Conservation (phyloP, 345 rosid species). For the Mallotus nudiflorus region DNA sequence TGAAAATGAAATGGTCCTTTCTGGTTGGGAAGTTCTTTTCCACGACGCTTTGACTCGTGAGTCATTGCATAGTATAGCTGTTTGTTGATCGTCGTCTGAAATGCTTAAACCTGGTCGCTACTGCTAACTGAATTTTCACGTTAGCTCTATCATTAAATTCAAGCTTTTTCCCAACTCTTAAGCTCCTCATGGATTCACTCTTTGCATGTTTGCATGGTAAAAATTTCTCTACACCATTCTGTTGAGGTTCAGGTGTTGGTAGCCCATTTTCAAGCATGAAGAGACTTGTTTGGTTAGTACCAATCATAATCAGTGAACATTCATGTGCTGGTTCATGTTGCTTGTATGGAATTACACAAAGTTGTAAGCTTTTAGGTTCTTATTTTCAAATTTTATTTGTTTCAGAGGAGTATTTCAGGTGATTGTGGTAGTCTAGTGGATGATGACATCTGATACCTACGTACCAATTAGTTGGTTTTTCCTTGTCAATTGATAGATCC, state of each 20-base stretch:
- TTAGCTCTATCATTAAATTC: background rate
- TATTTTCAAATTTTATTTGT: no score
- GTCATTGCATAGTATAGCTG: background rate
- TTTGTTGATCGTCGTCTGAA: background rate
- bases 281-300: background rate
- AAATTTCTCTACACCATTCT: background rate
- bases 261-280: background rate
- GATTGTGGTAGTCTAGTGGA: no score
- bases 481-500: background rate
- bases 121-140: slow-evolving; percentile 1
- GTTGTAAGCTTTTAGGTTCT: background rate
- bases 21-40: background rate
- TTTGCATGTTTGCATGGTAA: background rate
- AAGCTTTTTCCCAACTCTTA: background rate
- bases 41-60: background rate
- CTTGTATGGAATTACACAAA: background rate
- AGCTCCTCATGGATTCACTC: background rate
- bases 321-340: background rate
- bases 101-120: background rate
- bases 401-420: no score
- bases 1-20: background rate
- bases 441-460: no score
- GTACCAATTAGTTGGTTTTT: no score
- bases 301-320: background rate
- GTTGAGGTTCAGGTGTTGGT: background rate